These are phyloP conservation scores for Dendrobium chrysotoxum DNA, from an alignment of 106 monocot species.

Conservation along the genomic window DNA sequence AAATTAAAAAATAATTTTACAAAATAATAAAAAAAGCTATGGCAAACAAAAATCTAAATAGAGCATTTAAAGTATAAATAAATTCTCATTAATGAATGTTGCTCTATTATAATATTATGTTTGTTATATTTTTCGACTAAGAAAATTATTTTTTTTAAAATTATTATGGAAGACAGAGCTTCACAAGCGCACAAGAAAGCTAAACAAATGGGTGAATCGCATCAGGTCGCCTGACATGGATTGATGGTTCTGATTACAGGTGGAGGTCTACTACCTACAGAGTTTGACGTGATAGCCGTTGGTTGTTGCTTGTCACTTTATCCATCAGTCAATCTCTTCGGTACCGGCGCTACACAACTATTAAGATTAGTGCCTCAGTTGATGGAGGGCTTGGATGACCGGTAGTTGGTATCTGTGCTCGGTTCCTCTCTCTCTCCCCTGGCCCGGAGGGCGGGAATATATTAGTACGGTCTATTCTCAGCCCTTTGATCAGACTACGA, in stretches of 20 bases:
- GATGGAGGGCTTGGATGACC: neutral
- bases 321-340: neutral
- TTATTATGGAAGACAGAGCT: no score
- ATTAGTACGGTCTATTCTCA: neutral
- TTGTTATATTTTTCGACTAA: no score
- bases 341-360: neutral
- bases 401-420: neutral
- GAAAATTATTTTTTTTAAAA: no score
- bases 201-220: neutral
- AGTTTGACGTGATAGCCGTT: neutral
- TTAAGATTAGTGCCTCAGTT: neutral
- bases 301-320: conserved; percentile 1
- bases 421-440: neutral
- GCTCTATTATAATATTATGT: no score
- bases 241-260: neutral
- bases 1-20: no score
- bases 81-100: no score
- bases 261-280: neutral
- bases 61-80: no score
- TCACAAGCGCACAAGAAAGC: no score
- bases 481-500: neutral
- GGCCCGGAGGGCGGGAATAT: neutral
- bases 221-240: neutral
- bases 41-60: no score
- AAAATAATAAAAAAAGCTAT: no score